Base-by-base conservation (phyloP, 805 yeast genomes). In the Wickerhamiella musiphila region DNA sequence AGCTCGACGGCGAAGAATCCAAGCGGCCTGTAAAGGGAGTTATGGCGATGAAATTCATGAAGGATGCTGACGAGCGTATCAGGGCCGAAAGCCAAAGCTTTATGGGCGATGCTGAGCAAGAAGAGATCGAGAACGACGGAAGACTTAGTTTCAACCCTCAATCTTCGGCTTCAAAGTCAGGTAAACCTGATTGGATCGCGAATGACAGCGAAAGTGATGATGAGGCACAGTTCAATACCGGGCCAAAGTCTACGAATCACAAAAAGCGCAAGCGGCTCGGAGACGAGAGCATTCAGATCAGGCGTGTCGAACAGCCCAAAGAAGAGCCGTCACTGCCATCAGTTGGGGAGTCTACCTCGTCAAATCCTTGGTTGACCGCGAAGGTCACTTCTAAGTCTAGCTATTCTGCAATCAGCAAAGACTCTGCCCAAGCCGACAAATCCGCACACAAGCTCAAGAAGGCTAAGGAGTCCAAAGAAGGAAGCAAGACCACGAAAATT, bases 11-110 rank as follows among this genome's bases (percentile, higher is more conserved):
- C 7, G 63, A 54, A 8, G 56, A 46, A 31, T n/a, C 41, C 30
- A 8, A 33, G 27, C 18, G 18, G 13, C 37, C 42, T 2, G 84
- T 90, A 14, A 86, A 84, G 53, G 95, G 96, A 34, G 74, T 86
- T 14, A 57, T 86, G 66, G 76, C 73, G 30, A 90, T 90, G 96
- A 93, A 84, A 43, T 86, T 86, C 53, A 86, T 86, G 96, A 74
- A 66, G 42, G 77, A 76, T 38, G 96, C 96, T 1, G 93, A 76
- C 39, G 73, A 72, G 35, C 66, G 73, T 42, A 68, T 70, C 39
- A 66, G 62, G 36, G 63, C 65, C 33, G 70, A 64, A 26, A 84
- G 81, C 51, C 54, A 61, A 32, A 61, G 63, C 36, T 64, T 51
- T 4, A 53, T 58, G 23, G 46, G 40, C 20, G 54, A 53, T 2